Evolutionary conservation across 371 early-diverging fungal species (phyloP).

Genomic region (Mucor mucedo): DNA sequence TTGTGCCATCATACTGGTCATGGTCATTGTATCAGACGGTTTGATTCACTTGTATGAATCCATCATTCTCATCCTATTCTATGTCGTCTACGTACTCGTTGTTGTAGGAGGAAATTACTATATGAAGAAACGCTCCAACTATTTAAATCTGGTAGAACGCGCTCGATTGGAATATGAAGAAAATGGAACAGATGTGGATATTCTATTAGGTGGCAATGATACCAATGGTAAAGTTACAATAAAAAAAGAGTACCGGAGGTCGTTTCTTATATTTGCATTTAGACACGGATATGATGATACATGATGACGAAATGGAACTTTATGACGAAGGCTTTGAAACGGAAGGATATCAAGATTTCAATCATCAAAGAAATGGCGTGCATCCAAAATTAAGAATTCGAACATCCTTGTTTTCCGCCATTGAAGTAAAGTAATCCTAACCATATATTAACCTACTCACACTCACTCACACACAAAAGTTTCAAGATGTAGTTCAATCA

Average conservation of each 20-base stretch:
- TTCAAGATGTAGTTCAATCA: slow-evolving; percentile 58
- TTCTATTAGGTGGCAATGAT: slow-evolving; percentile 40
- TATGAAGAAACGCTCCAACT: slow-evolving; percentile 43
- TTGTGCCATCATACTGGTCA: slow-evolving; percentile 61
- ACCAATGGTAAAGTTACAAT: slow-evolving; percentile 28
- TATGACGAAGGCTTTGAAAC: slow-evolving; percentile 57
- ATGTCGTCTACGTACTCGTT: slow-evolving; percentile 60
- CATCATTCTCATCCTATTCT: slow-evolving; percentile 57
- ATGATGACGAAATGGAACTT: slow-evolving; percentile 48
- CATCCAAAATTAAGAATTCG: slow-evolving; percentile 48
- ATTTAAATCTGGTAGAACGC: slow-evolving; percentile 44
- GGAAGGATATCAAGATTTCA: slow-evolving; percentile 44
- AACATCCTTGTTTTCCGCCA: slow-evolving; percentile 53
- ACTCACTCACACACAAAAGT: slow-evolving; percentile 28
- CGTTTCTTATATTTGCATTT: too few species aligned
- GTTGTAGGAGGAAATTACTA: slow-evolving; percentile 65
- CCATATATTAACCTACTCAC: background rate
- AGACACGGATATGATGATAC: slow-evolving; percentile 4
- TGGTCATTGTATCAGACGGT: slow-evolving; percentile 64
- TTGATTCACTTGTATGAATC: slow-evolving; percentile 67
- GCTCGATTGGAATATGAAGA: slow-evolving; percentile 55
- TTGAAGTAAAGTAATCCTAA: slow-evolving; percentile 35
- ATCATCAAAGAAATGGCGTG: slow-evolving; percentile 22
- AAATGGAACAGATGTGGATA: slow-evolving; percentile 46
- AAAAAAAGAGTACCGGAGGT: too few species aligned